Conservation (phyloP, 2,329 filamentous ascomycete genomes). For the Ophiostoma ulmi region DNA sequence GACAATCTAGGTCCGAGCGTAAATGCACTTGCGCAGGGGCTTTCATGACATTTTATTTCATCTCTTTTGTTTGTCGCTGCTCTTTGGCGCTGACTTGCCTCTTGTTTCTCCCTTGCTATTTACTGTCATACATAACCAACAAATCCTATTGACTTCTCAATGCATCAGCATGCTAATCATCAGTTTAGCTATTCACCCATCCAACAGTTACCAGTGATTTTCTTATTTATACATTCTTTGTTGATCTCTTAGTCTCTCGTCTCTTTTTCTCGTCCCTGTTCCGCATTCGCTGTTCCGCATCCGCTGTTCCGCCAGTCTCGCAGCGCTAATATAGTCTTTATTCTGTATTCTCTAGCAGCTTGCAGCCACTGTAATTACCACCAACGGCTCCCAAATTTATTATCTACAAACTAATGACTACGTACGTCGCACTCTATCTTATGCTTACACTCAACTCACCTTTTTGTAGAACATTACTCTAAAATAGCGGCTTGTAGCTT, state of each 20-base stretch:
- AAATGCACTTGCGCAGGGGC: neutral
- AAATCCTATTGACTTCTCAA: no score
- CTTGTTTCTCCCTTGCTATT: neutral
- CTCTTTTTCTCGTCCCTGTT: neutral
- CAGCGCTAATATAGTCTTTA: no score
- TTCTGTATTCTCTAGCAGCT: neutral
- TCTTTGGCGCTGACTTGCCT: neutral
- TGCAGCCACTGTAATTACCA: slow-evolving; percentile 2
- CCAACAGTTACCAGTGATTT: neutral
- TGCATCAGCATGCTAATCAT: neutral
- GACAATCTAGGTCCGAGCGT: slow-evolving; percentile 1
- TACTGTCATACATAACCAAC: neutral
- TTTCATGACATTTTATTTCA: neutral
- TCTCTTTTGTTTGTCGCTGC: neutral
- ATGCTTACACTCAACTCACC: no score
- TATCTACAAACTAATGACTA: neutral
- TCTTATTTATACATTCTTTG: neutral
- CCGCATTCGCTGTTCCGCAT: no score
- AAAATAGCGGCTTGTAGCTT: neutral
- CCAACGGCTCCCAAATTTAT: neutral
- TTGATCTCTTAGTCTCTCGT: slow-evolving; percentile 5
- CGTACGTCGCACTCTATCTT: neutral
- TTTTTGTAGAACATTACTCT: neutral
- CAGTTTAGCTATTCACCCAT: neutral
- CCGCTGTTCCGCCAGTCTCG: no score